Percentiles rank a stretch among this genome's conserved stretches.
These are phyloP conservation scores for Novymonas esmeraldas DNA, from an alignment of 208 protist species.

Conservation along the genomic window DNA sequence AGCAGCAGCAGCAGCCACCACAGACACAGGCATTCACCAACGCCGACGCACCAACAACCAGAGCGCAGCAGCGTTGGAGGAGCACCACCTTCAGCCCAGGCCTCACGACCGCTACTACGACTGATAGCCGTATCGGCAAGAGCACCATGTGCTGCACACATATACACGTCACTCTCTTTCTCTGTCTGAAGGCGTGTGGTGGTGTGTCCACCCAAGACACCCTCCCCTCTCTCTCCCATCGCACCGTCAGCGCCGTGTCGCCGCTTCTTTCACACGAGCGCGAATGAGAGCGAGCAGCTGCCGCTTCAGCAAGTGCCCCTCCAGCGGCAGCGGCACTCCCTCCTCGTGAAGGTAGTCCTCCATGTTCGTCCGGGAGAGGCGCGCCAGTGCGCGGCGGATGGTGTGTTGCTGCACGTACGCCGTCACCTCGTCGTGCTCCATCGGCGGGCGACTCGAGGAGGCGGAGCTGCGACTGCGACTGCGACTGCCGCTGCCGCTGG, in stretches of 20 bases:
- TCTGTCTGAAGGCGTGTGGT: too few species aligned
- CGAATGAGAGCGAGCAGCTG: slow-evolving; percentile 60
- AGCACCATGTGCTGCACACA: too few species aligned
- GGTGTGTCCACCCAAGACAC: too few species aligned
- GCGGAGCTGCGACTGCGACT: slow-evolving; percentile 12
- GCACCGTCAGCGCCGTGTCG: not conserved
- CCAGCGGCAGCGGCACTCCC: slow-evolving; percentile 24
- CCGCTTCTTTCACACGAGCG: slow-evolving; percentile 30
- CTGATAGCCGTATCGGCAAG: too few species aligned
- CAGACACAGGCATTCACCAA: too few species aligned
- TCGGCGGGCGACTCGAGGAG: slow-evolving; percentile 1
- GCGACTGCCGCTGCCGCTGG: not conserved
- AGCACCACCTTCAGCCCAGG: too few species aligned
- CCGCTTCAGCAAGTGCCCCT: slow-evolving; percentile 49
- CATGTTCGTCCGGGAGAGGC: slow-evolving; percentile 42
- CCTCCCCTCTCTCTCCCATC: not conserved
- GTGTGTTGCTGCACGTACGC: slow-evolving; percentile 53
- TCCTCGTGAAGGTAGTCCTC: slow-evolving; percentile 40
- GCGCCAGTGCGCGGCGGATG: slow-evolving; percentile 39
- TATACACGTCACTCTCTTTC: not conserved
- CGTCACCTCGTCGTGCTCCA: slow-evolving; percentile 48
- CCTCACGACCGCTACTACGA: too few species aligned
- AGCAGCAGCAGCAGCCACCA: too few species aligned
- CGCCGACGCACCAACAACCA: too few species aligned
- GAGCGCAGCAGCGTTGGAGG: too few species aligned